These are phyloP conservation scores for Kodamaea sp. DNA, from an alignment of 1,139 yeast species.

Conservation along the genomic window DNA sequence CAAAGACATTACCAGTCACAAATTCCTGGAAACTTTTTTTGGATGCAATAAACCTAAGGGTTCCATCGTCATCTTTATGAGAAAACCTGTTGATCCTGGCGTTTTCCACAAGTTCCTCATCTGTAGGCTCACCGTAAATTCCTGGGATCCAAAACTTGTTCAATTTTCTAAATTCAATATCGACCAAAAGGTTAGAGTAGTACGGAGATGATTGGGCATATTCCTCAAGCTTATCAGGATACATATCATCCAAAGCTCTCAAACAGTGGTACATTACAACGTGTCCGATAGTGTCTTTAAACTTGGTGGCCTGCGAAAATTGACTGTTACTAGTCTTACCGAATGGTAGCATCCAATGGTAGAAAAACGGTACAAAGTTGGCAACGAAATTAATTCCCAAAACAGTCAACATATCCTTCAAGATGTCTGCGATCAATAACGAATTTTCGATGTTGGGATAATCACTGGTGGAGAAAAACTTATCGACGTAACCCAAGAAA, in stretches of 20 bases:
- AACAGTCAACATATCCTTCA: slow-evolving; percentile 31
- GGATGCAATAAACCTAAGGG: slow-evolving; percentile 11
- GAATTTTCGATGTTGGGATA: slow-evolving; percentile 25
- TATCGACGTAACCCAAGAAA: slow-evolving; percentile 35
- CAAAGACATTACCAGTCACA: slow-evolving; percentile 32
- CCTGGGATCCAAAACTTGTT: slow-evolving; percentile 34
- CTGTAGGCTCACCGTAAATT: slow-evolving; percentile 22
- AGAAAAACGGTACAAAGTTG: slow-evolving; percentile 50
- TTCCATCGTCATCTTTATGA: slow-evolving; percentile 10
- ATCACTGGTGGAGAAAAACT: slow-evolving; percentile 27
- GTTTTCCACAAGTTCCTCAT: slow-evolving; percentile 17
- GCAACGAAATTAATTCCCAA: slow-evolving; percentile 50
- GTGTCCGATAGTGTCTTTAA: slow-evolving; percentile 41
- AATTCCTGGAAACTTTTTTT: slow-evolving; percentile 32
- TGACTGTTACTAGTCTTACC: slow-evolving; percentile 13
- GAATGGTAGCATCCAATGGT: slow-evolving; percentile 42
- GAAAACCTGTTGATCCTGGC: slow-evolving; percentile 3
- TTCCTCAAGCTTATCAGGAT: slow-evolving; percentile 26
- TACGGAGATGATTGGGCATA: slow-evolving; percentile 30
- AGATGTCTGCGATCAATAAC: slow-evolving; percentile 23
- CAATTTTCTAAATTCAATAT: slow-evolving; percentile 30
- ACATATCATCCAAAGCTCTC: slow-evolving; percentile 30
- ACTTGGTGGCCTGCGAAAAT: slow-evolving; percentile 16
- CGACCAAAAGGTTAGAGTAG: slow-evolving; percentile 23
- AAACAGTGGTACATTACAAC: slow-evolving; percentile 29